phyloP scores from a whole-genome alignment of 768 basidiomycete species.

The Tulasnella sp. region DNA sequence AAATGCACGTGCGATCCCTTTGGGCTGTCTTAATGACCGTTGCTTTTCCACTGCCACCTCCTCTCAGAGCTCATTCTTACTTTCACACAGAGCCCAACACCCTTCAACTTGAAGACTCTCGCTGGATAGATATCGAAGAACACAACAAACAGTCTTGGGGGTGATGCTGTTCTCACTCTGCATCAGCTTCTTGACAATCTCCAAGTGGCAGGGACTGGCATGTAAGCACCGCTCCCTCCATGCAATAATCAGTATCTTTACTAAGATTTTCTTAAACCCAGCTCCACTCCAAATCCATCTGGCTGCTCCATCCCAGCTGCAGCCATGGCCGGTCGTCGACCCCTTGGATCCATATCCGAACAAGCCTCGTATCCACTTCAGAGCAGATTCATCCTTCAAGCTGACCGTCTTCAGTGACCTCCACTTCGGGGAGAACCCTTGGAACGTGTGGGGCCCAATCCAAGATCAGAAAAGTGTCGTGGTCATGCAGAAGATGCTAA shows the following conservation, averaged over 20 bases:
- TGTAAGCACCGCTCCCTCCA: no score
- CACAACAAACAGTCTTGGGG: background rate
- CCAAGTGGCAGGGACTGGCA: background rate
- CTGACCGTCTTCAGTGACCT: constrained; percentile 63
- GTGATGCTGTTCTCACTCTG: background rate
- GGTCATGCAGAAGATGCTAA: constrained; percentile 46
- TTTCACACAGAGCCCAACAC: no score
- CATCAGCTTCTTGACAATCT: background rate
- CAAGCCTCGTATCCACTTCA: constrained; percentile 45
- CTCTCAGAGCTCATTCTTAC: no score
- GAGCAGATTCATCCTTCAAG: constrained; percentile 52
- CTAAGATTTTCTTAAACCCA: no score
- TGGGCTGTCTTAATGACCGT: no score
- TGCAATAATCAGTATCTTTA: no score
- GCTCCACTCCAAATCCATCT: no score
- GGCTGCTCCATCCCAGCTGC: background rate
- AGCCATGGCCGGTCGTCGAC: background rate
- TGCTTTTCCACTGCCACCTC: no score
- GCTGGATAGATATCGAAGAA: no score
- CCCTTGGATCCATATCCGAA: constrained; percentile 33
- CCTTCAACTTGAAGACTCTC: no score
- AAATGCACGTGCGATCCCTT: no score
- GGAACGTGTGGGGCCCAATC: constrained; percentile 44
- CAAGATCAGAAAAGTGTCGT: constrained; percentile 53
- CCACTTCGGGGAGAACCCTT: constrained; percentile 67